Evolutionary conservation across 805 yeast species (phyloP), one percentile per base, ranked within the genome.

Genomic region (Cyberlindnera meyerae): DNA sequence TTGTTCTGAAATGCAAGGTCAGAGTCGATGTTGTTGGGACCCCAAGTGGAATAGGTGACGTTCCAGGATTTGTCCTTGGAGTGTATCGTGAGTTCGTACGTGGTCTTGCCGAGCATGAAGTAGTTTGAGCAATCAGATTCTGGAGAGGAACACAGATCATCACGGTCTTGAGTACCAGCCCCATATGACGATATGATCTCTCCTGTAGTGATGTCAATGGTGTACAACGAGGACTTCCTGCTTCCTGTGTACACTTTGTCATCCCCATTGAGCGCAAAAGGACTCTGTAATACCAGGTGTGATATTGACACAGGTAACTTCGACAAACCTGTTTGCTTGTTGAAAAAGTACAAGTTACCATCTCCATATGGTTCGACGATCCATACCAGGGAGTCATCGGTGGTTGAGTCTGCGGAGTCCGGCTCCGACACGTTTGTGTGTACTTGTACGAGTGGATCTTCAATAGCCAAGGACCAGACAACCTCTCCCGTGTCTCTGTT

Each of bases 231-330:
- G 0, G 97, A 78, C 34, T 71, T 75, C 40, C 93, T 67, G 5
- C 79, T 68, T 4, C 98, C 98, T 0, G 97, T 89, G 60, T 88
- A 93, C 3, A 87, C 74, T 49, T 84, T 85, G 54, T 87, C 93
- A 48, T 74, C 80, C 34, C 70, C 75, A 35, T 61, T 63, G 17
- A 86, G 60, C 3, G 93, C 80, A 57, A 90, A 85, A 0, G 98
- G 98, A 1, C 96, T 82, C 45, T 85, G 82, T 42, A 76, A 57
- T 0, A 93, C 86, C 38, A 93, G 66, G 43, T 82, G 82, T 45
- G 77, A 75, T 18, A 93, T 83, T 6, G 87, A 71, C 0, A 90
- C 73, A 0, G 97, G 96, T 4, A 93, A 67, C 53, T 76, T 82
- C 52, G 83, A 86, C 17, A 93, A 60, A 0, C 97, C 97, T 27